A percentile compares a stretch with the other conserved stretches of the same genome.
Conservation (phyloP, 768 basidiomycete genomes). For the Leucogyrophana mollusca region DNA sequence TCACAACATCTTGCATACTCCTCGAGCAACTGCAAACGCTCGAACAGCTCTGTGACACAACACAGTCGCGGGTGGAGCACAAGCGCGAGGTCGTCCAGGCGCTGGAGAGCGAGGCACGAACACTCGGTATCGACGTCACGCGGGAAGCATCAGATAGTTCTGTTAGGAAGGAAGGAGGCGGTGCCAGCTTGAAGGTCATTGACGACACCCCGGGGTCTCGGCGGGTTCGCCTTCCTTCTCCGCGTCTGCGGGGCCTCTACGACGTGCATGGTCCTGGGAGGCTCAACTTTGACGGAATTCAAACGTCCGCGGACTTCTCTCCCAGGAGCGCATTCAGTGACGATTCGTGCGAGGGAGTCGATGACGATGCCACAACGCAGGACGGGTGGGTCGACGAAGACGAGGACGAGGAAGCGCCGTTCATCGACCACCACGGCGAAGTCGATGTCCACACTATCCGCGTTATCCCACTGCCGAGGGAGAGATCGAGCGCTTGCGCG, state of each 20-base stretch:
- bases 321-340: conserved; percentile 7
- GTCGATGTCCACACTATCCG: too few relatives aligned
- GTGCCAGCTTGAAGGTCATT: conserved; percentile 17
- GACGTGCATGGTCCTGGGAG: conserved; percentile 25
- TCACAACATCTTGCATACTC: conserved; percentile 27
- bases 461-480: too few relatives aligned
- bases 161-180: conserved; percentile 19
- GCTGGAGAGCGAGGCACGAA: not conserved
- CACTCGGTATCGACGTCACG: not conserved
- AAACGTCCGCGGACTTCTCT: conserved; percentile 25
- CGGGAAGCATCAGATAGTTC: conserved; percentile 9
- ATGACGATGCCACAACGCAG: conserved; percentile 8
- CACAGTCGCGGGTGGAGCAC: conserved; percentile 1
- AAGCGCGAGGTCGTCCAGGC: conserved; percentile 1
- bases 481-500: too few relatives aligned
- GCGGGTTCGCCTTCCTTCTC: conserved; percentile 13
- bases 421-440: conserved; percentile 1
- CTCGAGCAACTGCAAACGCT: conserved; percentile 25
- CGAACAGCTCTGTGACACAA: conserved; percentile 3
- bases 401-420: conserved; percentile 19
- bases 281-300: conserved; percentile 18
- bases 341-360: conserved; percentile 3
- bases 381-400: conserved; percentile 26
- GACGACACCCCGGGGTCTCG: conserved; percentile 21
- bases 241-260: conserved; percentile 30